phyloP scores from a whole-genome alignment of 2,329 filamentous ascomycete species.

The Dendrostoma leiphaemia region DNA sequence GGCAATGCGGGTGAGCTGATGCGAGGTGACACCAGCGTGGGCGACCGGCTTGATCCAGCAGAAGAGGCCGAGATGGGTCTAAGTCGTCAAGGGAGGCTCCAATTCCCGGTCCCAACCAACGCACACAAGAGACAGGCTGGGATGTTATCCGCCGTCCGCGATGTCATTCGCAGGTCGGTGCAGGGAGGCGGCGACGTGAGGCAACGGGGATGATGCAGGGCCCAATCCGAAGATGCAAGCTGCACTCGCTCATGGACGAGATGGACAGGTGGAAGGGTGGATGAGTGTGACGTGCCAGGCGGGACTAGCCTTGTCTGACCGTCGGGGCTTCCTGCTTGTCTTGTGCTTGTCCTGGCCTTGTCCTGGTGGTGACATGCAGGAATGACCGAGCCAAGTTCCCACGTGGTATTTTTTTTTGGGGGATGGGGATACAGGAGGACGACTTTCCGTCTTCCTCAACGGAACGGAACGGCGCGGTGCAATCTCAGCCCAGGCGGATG shows the following conservation, averaged over 20 bases:
- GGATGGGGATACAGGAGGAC: neutral
- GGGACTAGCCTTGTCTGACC: constrained; percentile 13
- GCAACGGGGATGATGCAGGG: neutral
- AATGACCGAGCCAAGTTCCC: constrained; percentile 13
- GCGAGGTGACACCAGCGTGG: constrained; percentile 3
- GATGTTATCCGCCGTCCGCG: neutral
- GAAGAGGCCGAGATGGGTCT: neutral
- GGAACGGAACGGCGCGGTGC: neutral
- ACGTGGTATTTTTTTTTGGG: constrained; percentile 3
- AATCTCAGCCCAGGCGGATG: neutral
- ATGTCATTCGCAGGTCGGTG: constrained; percentile 7
- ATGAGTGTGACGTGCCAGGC: constrained; percentile 7
- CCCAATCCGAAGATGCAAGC: neutral
- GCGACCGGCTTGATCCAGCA: neutral
- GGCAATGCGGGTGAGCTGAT: constrained; percentile 7
- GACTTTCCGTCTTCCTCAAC: neutral
- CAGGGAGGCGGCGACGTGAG: neutral
- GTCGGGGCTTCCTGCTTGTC: neutral
- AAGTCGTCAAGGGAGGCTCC: constrained; percentile 11
- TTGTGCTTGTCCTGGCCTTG: neutral
- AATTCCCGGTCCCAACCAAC: neutral
- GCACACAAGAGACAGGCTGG: neutral
- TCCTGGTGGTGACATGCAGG: constrained; percentile 11
- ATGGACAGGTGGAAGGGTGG: neutral
- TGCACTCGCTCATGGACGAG: too few relatives aligned